Percentiles rank a stretch among this genome's conserved stretches.
Evolutionary conservation across 345 rosid species (phyloP).

Genomic region (Citrus hindsii): DNA sequence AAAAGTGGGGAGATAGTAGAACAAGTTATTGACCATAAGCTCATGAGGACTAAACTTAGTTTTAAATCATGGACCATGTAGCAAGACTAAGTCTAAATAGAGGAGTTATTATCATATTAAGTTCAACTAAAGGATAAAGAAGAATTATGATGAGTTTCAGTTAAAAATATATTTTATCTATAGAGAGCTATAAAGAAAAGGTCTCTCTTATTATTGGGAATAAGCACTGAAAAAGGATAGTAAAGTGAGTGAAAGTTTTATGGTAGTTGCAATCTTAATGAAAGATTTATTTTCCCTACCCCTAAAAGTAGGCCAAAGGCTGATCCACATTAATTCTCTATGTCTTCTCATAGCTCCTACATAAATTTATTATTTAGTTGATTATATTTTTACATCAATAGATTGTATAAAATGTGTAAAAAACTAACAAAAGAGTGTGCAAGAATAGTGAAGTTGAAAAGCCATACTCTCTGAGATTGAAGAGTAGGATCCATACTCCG

Average conservation of each 20-base stretch:
- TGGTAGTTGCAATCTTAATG: fast-evolving
- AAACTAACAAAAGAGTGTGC: fast-evolving
- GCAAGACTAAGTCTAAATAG: too few species aligned
- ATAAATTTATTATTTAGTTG: fast-evolving
- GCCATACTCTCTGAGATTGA: fast-evolving
- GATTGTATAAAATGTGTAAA: too few species aligned
- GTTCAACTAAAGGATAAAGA: fast-evolving
- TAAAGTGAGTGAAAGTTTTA: too few species aligned
- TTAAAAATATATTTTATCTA: too few species aligned
- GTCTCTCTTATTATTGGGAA: too few species aligned
- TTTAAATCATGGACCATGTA: too few species aligned
- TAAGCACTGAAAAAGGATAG: fast-evolving
- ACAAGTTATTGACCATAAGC: too few species aligned
- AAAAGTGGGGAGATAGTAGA: fast-evolving
- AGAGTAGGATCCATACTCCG: fast-evolving
- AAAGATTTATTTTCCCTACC: fast-evolving
- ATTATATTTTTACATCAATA: fast-evolving
- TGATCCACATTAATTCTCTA: too few species aligned
- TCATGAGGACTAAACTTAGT: too few species aligned
- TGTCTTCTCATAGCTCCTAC: too few species aligned
- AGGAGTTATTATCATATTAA: fast-evolving
- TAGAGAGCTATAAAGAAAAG: too few species aligned
- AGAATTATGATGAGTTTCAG: too few species aligned
- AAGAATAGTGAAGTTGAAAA: fast-evolving
- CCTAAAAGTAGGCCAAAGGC: fast-evolving